These are phyloP conservation scores for Trypanosoma cruzi DNA, from an alignment of 208 protist genomes.

Conservation along the genomic window DNA sequence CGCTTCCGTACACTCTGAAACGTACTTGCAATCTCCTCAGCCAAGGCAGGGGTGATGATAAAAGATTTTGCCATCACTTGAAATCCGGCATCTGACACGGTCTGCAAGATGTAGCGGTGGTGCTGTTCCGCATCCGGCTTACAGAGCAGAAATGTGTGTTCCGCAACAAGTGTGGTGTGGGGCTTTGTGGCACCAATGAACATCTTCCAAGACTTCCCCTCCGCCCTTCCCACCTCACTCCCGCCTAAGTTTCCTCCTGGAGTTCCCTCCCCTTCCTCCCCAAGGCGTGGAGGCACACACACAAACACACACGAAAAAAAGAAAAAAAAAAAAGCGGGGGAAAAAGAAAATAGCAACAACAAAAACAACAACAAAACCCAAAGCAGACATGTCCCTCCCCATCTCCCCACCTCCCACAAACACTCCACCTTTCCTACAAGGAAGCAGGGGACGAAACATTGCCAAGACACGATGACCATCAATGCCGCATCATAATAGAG, in stretches of 20 bases:
- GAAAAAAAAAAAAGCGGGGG: background rate
- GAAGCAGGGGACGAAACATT: too few species aligned
- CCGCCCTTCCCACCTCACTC: background rate
- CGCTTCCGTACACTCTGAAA: slow-evolving; percentile 47
- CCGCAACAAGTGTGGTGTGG: slow-evolving; percentile 26
- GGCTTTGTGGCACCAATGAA: slow-evolving; percentile 19
- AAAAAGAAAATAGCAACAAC: background rate
- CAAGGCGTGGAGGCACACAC: too few species aligned
- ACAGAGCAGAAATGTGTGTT: slow-evolving; percentile 69
- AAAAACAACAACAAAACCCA: background rate
- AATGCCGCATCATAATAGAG: too few species aligned
- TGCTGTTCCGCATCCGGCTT: slow-evolving; percentile 56
- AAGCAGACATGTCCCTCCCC: background rate
- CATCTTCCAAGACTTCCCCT: slow-evolving; percentile 1
- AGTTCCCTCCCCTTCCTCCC: background rate
- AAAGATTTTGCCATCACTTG: slow-evolving; percentile 55
- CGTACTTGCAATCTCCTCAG: slow-evolving; percentile 44
- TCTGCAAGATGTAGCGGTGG: slow-evolving; percentile 58
- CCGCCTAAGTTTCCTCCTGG: too few species aligned
- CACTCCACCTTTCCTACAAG: background rate
- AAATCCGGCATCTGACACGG: slow-evolving; percentile 53
- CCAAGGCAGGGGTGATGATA: slow-evolving; percentile 45
- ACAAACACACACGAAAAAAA: slow-evolving; percentile 9
- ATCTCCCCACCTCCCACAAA: background rate
- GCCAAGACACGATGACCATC: too few species aligned